Base-by-base conservation (phyloP, 192 early-diverging fungal genomes). In the Linnemannia zychae region DNA sequence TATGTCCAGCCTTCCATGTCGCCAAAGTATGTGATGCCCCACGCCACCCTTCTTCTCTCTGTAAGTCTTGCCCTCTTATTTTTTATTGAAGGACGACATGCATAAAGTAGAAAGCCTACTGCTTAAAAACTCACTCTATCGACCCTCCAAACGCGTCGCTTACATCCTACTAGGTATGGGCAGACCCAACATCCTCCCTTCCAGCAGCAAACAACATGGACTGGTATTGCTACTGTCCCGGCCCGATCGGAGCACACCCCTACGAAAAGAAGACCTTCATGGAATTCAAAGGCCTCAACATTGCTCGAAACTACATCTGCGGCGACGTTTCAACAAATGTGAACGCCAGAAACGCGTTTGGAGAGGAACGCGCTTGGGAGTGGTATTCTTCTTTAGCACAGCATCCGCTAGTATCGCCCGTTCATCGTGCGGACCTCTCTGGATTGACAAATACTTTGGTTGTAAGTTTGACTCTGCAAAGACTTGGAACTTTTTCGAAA, bases 141-240 rank as follows among this genome's bases (percentile, higher is more conserved):
- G 3, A 33, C 11, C 1, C 13, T 44, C 24, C 20, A 18, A 36
- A 71, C 2, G 38, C 24, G 13, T 38, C 38, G 0, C 3, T 44
- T 16, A 24, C 7, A 22, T 24, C n/a, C 40, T 70, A 18, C 11
- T 63, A 82, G 81, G 49, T 46, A 0, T 82, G 75, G 81, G 50
- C 71, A 18, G 81, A 82, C 53, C 69, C 74, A 13, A 82, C 81
- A 18, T 82, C 81, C 18, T 76, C 81, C 0, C 28, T 82, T 28
- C 81, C 81, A 22, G 24, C 81, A 38, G 75, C 75, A 0, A 46
- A 74, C 47, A 69, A 38, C 65, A 44, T 37, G 24, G 81, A 82
- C 65, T 77, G 75, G 48, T 82, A 82, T 22, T 82, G 75, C 71
- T 82, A 77, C 28, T 82, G 81, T n/a, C 81, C 81, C 4, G 71